phyloP scores from a whole-genome alignment of 441 rosid species.

The Gossypium trilobum region DNA sequence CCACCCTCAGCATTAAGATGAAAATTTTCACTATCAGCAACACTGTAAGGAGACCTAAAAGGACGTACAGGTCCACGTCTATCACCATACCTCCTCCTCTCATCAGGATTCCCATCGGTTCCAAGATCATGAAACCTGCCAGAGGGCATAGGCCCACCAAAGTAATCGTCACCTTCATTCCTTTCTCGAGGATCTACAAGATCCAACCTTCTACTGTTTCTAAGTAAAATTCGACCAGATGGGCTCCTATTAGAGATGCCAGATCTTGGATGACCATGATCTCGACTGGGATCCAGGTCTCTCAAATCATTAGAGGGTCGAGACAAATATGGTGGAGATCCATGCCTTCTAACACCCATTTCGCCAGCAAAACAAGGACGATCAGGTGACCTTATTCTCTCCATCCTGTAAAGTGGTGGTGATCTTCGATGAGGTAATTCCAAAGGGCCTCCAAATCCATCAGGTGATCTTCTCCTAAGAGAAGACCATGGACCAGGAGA shows the following conservation, averaged over 20 bases:
- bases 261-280: slow-evolving; percentile 49
- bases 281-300: slow-evolving; percentile 49
- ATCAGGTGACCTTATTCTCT: slow-evolving; percentile 57
- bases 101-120: slow-evolving; percentile 48
- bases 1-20: slow-evolving; percentile 41
- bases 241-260: slow-evolving; percentile 50
- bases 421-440: slow-evolving; percentile 57
- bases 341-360: slow-evolving; percentile 48
- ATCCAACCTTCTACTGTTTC: slow-evolving; percentile 50
- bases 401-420: slow-evolving; percentile 54
- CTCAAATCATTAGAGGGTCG: slow-evolving; percentile 49
- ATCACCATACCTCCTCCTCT: slow-evolving; percentile 60
- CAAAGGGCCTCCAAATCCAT: slow-evolving; percentile 49
- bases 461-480: slow-evolving; percentile 64
- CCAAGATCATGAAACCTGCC: slow-evolving; percentile 54
- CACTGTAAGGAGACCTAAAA: slow-evolving; percentile 47
- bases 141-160: slow-evolving; percentile 47
- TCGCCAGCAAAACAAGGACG: slow-evolving; percentile 51
- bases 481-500: slow-evolving; percentile 69
- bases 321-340: slow-evolving; percentile 51
- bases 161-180: slow-evolving; percentile 42
- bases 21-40: slow-evolving; percentile 37
- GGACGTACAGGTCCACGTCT: slow-evolving; percentile 50
- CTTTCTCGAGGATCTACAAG: slow-evolving; percentile 53
- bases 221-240: slow-evolving; percentile 39